Base-by-base conservation (phyloP, 139 green algal genomes). In the Volvox africanus region DNA sequence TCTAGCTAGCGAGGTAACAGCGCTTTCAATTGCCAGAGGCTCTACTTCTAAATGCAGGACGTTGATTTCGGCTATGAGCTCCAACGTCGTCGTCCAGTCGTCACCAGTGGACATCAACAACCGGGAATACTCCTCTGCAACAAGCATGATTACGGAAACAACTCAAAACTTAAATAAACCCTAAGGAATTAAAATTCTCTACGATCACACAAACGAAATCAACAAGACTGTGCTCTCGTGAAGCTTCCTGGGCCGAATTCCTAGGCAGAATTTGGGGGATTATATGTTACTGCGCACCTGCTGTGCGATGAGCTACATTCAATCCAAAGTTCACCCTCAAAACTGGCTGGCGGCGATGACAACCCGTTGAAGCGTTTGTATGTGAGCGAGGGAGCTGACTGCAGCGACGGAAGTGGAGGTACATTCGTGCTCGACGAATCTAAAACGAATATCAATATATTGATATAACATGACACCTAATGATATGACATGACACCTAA, bases 51-150 rank as follows among this genome's bases (percentile, higher is more conserved):
- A 26, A 12, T 61, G 77, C 26, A 90, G 71, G 5, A 90, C 44
- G n/a, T 83, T 90, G n/a, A 90, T 26, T 55, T 90, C 86, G 0
- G 86, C 82, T 11, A 90, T 28, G 1, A 90, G 86, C 86, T 90
- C 86, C 21, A 90, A 33, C n/a, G 86, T 90, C 19, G 6, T 62
- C 0, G 86, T 83, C 86, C 86, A 90, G 69, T 90, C 86, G 9
- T 83, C 73, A 24, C 80, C 73, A 9, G 30, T 37, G 0, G 50
- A 77, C 80, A 61, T 28, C 80, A 86, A 44, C 50, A 86, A 30
- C 28, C 69, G 50, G 5, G 80, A 73, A 55, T 86, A 86, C 28
- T 86, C 80, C 44, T 86, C 80, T 86, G 80, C 80, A 9, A 55
- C 44, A 55, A 55, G 44, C 44, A 55, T 14, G 9, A 55, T 55